These are phyloP conservation scores for Raffaelea ambrosiae DNA, from an alignment of 2,329 filamentous ascomycete species.

Conservation along the genomic window DNA sequence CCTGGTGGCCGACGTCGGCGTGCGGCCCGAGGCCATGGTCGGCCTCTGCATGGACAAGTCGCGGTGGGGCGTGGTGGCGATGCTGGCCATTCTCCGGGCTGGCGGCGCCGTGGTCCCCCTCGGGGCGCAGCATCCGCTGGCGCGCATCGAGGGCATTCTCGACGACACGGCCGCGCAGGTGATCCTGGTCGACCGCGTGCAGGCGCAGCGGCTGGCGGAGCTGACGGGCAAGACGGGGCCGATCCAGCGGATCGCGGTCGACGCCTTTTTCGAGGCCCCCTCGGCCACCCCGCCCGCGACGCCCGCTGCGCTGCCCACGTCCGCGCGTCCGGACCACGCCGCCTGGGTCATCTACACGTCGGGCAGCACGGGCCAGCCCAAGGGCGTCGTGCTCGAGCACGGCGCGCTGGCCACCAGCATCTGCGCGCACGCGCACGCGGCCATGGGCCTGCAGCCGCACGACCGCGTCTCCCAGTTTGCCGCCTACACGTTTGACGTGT, in stretches of 20 bases:
- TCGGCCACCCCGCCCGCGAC: too few relatives aligned
- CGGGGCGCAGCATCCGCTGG: constrained; percentile 32
- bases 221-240: neutral
- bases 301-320: neutral
- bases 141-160: constrained; percentile 12
- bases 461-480: constrained; percentile 49
- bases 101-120: constrained; percentile 21
- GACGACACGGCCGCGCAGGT: neutral
- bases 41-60: constrained; percentile 57
- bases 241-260: neutral
- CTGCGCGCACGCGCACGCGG: neutral
- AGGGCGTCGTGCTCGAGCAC: constrained; percentile 51
- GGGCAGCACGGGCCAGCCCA: constrained; percentile 46
- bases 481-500: constrained; percentile 48
- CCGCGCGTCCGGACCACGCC: constrained; percentile 25
- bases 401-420: constrained; percentile 40
- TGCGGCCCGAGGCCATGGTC: constrained; percentile 23
- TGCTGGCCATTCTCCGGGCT: constrained; percentile 42
- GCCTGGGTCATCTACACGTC: constrained; percentile 56
- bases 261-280: neutral
- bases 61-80: constrained; percentile 57
- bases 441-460: neutral
- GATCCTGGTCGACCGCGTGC: neutral
- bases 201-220: neutral
- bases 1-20: neutral